These are phyloP conservation scores for Antarctomyces pellizariae DNA, from an alignment of 495 filamentous ascomycete species.

Conservation along the genomic window DNA sequence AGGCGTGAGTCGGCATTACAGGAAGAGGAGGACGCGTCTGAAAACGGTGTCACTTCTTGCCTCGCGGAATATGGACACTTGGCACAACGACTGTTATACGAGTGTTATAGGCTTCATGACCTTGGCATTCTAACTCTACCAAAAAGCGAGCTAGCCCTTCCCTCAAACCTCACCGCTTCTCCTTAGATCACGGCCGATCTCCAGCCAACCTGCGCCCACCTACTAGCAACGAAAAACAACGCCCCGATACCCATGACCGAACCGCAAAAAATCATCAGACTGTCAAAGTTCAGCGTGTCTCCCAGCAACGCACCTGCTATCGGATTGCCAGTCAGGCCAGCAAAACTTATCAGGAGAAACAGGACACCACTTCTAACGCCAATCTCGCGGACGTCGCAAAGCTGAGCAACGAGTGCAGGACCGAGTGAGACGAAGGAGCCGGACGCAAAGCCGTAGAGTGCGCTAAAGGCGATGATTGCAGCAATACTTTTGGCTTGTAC, in stretches of 20 bases:
- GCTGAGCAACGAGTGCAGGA: slow-evolving; percentile 36
- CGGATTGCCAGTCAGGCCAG: slow-evolving; percentile 42
- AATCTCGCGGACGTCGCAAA: slow-evolving; percentile 48
- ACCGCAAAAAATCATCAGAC: slow-evolving; percentile 44
- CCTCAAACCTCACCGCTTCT: too few species aligned
- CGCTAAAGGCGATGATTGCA: slow-evolving; percentile 39
- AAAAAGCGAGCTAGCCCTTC: too few species aligned
- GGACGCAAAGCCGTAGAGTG: slow-evolving; percentile 47
- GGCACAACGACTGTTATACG: too few species aligned
- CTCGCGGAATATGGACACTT: too few species aligned
- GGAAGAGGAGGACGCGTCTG: too few species aligned
- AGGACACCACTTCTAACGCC: slow-evolving; percentile 46
- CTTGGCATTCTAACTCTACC: too few species aligned
- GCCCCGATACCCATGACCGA: slow-evolving; percentile 29
- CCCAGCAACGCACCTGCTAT: slow-evolving; percentile 47
- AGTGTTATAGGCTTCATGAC: too few species aligned
- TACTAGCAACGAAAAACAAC: slow-evolving; percentile 21
- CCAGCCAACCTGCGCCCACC: slow-evolving; percentile 19
- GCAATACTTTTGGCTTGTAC: slow-evolving; percentile 34
- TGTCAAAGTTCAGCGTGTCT: slow-evolving; percentile 29
- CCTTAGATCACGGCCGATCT: slow-evolving; percentile 16
- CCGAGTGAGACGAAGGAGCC: slow-evolving; percentile 46
- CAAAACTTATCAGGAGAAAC: slow-evolving; percentile 38
- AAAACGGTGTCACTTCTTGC: too few species aligned
- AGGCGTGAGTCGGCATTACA: too few species aligned